Evolutionary conservation across 2,329 filamentous ascomycete genomes (phyloP).

Genomic region (Fusarium pseudograminearum): DNA sequence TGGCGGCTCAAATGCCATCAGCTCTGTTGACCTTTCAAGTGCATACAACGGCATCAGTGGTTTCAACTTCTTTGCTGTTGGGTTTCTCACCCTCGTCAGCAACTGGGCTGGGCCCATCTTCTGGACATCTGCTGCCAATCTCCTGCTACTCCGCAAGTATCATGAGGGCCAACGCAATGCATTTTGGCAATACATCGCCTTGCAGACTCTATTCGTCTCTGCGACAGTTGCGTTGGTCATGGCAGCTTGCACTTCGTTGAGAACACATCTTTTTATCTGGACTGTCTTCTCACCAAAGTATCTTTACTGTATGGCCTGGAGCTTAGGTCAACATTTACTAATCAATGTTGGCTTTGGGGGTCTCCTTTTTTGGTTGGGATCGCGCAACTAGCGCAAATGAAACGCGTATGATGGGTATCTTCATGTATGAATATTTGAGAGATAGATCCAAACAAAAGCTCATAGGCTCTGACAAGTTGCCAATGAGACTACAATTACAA

Average conservation of each 20-base stretch:
- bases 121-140: constrained; percentile 78
- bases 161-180: constrained; percentile 46
- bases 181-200: constrained; percentile 66
- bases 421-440: constrained; percentile 10
- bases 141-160: constrained; percentile 64
- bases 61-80: constrained; percentile 86
- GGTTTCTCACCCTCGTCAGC: constrained; percentile 82
- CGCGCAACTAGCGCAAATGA: constrained; percentile 25
- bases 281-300: constrained; percentile 99
- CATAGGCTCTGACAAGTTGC: not conserved
- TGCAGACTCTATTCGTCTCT: constrained; percentile 78
- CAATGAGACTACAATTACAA: constrained; percentile 22
- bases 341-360: constrained; percentile 75
- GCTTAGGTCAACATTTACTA: constrained; percentile 80
- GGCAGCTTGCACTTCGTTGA: constrained; percentile 84
- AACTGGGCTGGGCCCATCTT: constrained; percentile 95
- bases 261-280: constrained; percentile 97
- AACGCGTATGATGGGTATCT: constrained; percentile 13
- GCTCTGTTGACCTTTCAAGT: constrained; percentile 92
- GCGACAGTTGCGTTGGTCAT: constrained; percentile 79
- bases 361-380: constrained; percentile 66
- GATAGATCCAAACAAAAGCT: constrained; percentile 1
- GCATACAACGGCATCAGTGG: constrained; percentile 91
- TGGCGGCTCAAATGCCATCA: constrained; percentile 93
- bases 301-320: constrained; percentile 92